Evolutionary conservation across 108 stramenopile species (phyloP).

Genomic region (Skeletonema costatum): DNA sequence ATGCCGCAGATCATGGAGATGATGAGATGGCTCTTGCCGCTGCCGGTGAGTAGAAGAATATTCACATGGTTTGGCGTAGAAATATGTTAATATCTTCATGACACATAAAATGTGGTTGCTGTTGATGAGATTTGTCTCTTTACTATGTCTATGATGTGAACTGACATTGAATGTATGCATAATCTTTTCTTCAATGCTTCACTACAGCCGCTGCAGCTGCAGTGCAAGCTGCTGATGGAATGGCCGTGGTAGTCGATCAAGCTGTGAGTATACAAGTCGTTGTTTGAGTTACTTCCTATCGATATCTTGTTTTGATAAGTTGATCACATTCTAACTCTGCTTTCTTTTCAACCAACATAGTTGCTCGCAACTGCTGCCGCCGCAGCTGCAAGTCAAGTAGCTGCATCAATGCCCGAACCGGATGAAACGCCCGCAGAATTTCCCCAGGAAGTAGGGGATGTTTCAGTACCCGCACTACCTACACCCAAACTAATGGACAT

Average conservation of each 20-base stretch:
- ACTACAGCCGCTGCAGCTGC: conserved; percentile 23
- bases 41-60: background rate
- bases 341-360: background rate
- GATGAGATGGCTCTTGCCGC: conserved; percentile 37
- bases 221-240: conserved; percentile 40
- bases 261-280: background rate
- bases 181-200: background rate
- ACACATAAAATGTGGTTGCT: background rate
- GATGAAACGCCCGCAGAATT: background rate
- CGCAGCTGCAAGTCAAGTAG: conserved; percentile 45
- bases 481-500: conserved; percentile 17
- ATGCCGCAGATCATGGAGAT: background rate
- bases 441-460: background rate
- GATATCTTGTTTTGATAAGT: background rate
- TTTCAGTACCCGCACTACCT: background rate
- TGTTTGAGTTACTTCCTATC: background rate
- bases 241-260: conserved; percentile 46
- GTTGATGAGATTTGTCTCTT: no score
- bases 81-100: background rate
- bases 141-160: no score
- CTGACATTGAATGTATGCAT: background rate
- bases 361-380: conserved; percentile 54
- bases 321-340: background rate
- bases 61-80: background rate
- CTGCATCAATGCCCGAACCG: background rate